A percentile compares a stretch with the other conserved stretches of the same genome.
Evolutionary conservation across 139 green algal genomes (phyloP).

Genomic region (Ostreobium quekettii): DNA sequence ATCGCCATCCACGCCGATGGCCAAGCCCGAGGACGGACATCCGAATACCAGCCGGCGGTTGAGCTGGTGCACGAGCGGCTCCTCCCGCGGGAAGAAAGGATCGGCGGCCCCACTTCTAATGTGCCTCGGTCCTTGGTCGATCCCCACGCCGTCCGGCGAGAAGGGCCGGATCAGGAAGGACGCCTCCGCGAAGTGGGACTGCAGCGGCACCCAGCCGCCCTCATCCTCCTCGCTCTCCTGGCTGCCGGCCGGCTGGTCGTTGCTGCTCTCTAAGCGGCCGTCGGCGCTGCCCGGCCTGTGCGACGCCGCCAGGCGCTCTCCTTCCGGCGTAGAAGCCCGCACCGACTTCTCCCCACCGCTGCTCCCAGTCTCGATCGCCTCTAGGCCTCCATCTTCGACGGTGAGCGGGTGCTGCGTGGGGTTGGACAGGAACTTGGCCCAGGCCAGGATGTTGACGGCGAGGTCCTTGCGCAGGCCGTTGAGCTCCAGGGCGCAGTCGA

Average conservation of each 20-base stretch:
- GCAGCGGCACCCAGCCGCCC: neutral
- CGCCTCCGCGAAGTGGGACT: slow-evolving; percentile 1
- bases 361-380: no score
- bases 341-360: no score
- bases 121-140: no score
- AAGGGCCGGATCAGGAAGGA: no score
- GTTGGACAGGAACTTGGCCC: slow-evolving; percentile 50
- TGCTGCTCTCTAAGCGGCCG: no score
- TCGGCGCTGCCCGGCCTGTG: no score
- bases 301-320: no score
- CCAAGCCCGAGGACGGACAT: no score
- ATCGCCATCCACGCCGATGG: no score
- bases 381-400: neutral
- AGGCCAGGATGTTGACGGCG: slow-evolving; percentile 48
- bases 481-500: slow-evolving; percentile 38
- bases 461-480: slow-evolving; percentile 55
- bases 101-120: neutral
- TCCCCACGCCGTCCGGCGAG: no score
- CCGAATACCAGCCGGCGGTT: slow-evolving; percentile 3
- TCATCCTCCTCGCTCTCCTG: no score
- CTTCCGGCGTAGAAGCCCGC: slow-evolving; percentile 2
- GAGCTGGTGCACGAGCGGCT: slow-evolving; percentile 1
- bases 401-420: slow-evolving; percentile 13
- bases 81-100: neutral
- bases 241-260: no score